These are phyloP conservation scores for Bryopsis sp. DNA, from an alignment of 139 green algal species.

Conservation along the genomic window DNA sequence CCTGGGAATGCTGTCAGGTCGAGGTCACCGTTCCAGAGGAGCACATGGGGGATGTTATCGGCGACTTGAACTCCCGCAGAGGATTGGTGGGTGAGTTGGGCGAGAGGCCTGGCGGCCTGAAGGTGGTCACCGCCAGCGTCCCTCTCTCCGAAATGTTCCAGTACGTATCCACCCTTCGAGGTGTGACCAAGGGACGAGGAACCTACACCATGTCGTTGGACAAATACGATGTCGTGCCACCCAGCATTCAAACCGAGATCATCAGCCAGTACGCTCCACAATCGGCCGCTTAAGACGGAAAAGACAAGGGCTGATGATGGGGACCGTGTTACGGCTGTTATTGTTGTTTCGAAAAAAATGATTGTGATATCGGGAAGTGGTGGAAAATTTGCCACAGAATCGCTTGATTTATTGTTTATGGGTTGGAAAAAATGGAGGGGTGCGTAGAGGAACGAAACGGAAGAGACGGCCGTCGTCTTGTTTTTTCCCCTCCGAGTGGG, in stretches of 20 bases:
- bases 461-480: too few species aligned
- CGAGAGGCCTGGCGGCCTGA: slow-evolving; percentile 91
- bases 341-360: too few species aligned
- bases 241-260: slow-evolving; percentile 88
- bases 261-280: slow-evolving; percentile 33
- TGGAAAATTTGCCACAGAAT: too few species aligned
- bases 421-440: too few species aligned
- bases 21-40: slow-evolving; percentile 93
- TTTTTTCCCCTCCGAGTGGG: too few species aligned
- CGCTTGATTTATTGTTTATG: too few species aligned
- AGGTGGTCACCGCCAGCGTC: slow-evolving; percentile 79
- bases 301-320: too few species aligned
- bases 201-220: slow-evolving; percentile 91
- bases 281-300: too few species aligned
- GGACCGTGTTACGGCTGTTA: too few species aligned
- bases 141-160: slow-evolving; percentile 97
- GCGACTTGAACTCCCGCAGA: slow-evolving; percentile 94
- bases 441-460: too few species aligned
- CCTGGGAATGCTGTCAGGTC: slow-evolving; percentile 36
- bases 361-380: too few species aligned
- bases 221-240: slow-evolving; percentile 88
- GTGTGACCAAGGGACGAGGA: slow-evolving; percentile 94
- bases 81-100: slow-evolving; percentile 82
- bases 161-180: slow-evolving; percentile 89
- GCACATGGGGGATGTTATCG: slow-evolving; percentile 95